Conservation (phyloP, 2,329 filamentous ascomycete species). For the Erysiphe pulchra region DNA sequence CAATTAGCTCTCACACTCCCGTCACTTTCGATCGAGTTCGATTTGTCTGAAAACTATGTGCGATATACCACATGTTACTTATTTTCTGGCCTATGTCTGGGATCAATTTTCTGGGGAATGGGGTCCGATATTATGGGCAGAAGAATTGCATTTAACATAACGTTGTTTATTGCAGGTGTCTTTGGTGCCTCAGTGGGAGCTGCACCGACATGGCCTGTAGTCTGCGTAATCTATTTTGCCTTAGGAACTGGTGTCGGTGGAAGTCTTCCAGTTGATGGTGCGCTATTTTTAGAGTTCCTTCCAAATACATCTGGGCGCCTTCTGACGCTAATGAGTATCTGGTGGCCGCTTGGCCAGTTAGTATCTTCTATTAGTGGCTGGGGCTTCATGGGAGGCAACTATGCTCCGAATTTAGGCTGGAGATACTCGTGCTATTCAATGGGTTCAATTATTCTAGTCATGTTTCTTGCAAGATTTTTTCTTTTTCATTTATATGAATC, state of each 20-base stretch:
- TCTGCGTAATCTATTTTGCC: conserved; percentile 32
- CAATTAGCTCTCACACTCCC: neutral
- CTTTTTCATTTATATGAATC: conserved; percentile 65
- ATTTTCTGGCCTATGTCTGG: conserved; percentile 49
- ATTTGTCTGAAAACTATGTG: conserved; percentile 51
- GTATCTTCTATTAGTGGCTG: conserved; percentile 46
- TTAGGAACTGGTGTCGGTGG: conserved; percentile 45
- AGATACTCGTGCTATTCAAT: conserved; percentile 46
- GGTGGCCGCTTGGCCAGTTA: conserved; percentile 68
- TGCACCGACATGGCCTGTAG: conserved; percentile 40
- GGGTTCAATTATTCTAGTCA: conserved; percentile 44
- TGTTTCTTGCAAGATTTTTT: conserved; percentile 59
- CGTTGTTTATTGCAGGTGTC: conserved; percentile 45
- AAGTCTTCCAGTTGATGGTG: conserved; percentile 55
- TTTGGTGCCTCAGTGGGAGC: conserved; percentile 44
- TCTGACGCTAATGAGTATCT: conserved; percentile 53
- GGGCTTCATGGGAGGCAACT: conserved; percentile 30
- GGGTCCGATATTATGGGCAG: conserved; percentile 57
- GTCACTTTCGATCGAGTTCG: conserved; percentile 41
- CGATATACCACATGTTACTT: conserved; percentile 47
- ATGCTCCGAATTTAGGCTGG: conserved; percentile 58
- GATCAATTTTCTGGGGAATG: conserved; percentile 59
- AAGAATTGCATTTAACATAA: conserved; percentile 60
- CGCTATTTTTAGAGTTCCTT: conserved; percentile 62
- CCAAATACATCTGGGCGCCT: conserved; percentile 49